Conservation (phyloP, 441 rosid species). For the Geranium incanum region DNA sequence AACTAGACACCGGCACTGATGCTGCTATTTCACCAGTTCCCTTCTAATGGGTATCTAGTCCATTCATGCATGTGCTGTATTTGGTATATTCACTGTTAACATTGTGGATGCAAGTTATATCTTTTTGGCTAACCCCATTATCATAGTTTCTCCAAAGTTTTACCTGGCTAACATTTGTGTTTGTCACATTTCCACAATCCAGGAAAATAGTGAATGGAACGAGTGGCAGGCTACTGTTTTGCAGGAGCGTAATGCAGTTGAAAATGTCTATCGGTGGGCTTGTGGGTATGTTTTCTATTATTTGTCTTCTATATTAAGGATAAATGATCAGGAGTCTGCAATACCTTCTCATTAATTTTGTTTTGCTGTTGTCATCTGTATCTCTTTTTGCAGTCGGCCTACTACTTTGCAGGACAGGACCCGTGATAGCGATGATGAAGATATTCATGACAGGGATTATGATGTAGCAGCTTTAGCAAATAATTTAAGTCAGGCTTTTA, state of each 20-base stretch:
- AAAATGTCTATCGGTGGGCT: slow-evolving; percentile 71
- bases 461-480: slow-evolving; percentile 93
- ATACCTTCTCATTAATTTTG: not conserved
- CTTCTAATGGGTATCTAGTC: too few relatives aligned
- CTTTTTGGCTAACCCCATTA: not conserved
- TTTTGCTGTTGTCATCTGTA: not conserved
- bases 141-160: not conserved
- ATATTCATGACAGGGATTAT: slow-evolving; percentile 77
- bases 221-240: slow-evolving; percentile 69
- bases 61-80: not conserved
- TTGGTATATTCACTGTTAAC: not conserved
- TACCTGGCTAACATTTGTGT: not conserved
- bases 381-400: slow-evolving; percentile 60
- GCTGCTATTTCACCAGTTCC: too few relatives aligned
- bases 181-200: slow-evolving; percentile 16
- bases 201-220: slow-evolving; percentile 82
- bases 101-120: slow-evolving; percentile 10
- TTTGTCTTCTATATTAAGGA: not conserved
- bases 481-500: slow-evolving; percentile 79
- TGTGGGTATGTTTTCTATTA: slow-evolving; percentile 57
- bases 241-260: slow-evolving; percentile 77
- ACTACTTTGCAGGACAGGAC: slow-evolving; percentile 83
- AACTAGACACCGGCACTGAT: too few relatives aligned
- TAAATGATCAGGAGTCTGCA: not conserved
- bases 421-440: slow-evolving; percentile 89